These are phyloP conservation scores for Nematodospora valgi DNA, from an alignment of 805 yeast genomes.

Conservation along the genomic window DNA sequence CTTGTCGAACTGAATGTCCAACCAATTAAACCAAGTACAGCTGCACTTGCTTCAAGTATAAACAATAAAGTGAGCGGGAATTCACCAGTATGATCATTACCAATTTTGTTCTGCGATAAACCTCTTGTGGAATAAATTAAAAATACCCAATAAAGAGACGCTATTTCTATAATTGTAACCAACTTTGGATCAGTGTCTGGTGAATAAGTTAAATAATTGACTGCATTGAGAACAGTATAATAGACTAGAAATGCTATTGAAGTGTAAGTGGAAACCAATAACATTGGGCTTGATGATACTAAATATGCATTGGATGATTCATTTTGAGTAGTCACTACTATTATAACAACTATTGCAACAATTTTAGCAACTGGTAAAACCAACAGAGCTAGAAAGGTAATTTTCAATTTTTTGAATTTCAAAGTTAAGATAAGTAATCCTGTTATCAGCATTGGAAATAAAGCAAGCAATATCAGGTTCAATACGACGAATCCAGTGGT, in stretches of 20 bases:
- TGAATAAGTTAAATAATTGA: slow-evolving; percentile 30
- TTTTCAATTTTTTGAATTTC: slow-evolving; percentile 45
- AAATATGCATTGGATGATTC: slow-evolving; percentile 25
- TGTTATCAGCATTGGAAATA: slow-evolving; percentile 52
- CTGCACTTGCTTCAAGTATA: slow-evolving; percentile 42
- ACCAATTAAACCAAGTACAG: slow-evolving; percentile 51
- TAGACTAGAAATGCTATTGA: slow-evolving; percentile 51
- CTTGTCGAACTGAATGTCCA: slow-evolving; percentile 27
- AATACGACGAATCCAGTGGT: slow-evolving; percentile 46
- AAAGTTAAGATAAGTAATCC: slow-evolving; percentile 47
- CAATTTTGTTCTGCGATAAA: slow-evolving; percentile 37
- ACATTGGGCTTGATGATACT: slow-evolving; percentile 37
- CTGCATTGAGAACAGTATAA: slow-evolving; percentile 50
- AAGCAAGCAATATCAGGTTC: slow-evolving; percentile 34
- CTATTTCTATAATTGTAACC: slow-evolving; percentile 45
- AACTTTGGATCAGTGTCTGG: slow-evolving; percentile 44
- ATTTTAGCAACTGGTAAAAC: slow-evolving; percentile 60
- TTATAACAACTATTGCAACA: slow-evolving; percentile 32
- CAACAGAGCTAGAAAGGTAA: slow-evolving; percentile 32
- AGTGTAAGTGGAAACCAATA: slow-evolving; percentile 39
- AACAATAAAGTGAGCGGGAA: slow-evolving; percentile 47
- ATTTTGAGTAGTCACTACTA: slow-evolving; percentile 4
- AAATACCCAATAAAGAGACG: slow-evolving; percentile 54
- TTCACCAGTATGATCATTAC: slow-evolving; percentile 52
- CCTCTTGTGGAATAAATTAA: slow-evolving; percentile 48